Evolutionary conservation across 441 rosid genomes (phyloP), one percentile per base, ranked within the genome.

Genomic region (Dalechampia spathulata): DNA sequence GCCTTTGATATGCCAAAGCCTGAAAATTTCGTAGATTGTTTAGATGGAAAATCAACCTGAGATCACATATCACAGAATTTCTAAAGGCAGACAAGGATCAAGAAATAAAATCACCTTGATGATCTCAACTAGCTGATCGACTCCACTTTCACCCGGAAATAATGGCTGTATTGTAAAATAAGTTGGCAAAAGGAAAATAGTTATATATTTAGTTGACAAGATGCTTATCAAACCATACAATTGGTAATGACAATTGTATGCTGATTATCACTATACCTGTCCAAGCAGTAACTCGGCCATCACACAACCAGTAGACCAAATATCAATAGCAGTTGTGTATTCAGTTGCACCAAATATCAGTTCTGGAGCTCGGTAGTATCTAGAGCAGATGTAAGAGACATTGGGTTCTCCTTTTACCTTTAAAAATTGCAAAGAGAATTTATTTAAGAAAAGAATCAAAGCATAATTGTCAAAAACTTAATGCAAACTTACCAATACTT

Each of bases 271-370:
- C 59, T 8, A n/a, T 43, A 89, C 99, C 96, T 92, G 94, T 28
- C 99, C 99, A 57, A 93, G 96, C 68, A 93, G 90, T 65, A 93
- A 76, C 76, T 93, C 99, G 22, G 97, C 99, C 97, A 93, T 87
- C 72, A 93, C 99, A 63, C 99, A 93, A 61, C 99, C 99, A 19
- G 96, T 78, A 36, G 99, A 93, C 99, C 99, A 93, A 76, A 93
- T 83, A 75, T 93, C 99, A 40, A 93, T 93, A 20, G 99, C 99
- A 67, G 97, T 87, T 56, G 99, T 90, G 68, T 93, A 93, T 74
- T 90, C 96, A 17, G 93, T 87, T 49, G 99, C 97, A 63, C 97
- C 97, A 75, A 93, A 93, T 67, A 93, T 93, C 68, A 93, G 89
- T 74, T 93, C 97, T 52, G 99, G 99, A 52, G 99, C 99, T 50